Conservation (phyloP, 2,329 filamentous ascomycete genomes). For the Exophiala sp. region DNA sequence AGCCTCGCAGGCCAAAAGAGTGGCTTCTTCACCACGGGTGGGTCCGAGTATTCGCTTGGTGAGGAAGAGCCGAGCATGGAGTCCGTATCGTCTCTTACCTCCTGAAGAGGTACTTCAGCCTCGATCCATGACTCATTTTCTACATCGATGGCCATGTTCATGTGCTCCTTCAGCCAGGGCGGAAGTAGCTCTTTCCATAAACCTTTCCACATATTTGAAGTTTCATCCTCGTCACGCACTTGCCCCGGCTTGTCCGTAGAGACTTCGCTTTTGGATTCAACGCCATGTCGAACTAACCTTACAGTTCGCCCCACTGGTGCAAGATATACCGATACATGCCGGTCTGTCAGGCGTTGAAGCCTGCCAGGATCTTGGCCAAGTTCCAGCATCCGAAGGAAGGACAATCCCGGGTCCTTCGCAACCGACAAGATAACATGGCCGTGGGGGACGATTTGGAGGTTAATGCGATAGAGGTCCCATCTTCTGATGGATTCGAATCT, state of each 20-base stretch:
- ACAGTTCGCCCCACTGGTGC: constrained; percentile 18
- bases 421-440: constrained; percentile 26
- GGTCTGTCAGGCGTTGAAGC: neutral
- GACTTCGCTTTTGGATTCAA: neutral
- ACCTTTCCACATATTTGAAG: constrained; percentile 2
- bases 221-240: neutral
- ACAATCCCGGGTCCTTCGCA: constrained; percentile 9
- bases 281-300: neutral
- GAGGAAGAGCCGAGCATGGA: neutral
- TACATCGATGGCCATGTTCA: constrained; percentile 1
- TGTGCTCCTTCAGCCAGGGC: constrained; percentile 17
- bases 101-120: constrained; percentile 18
- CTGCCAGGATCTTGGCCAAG: neutral
- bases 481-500: neutral
- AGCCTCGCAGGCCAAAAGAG: constrained; percentile 43
- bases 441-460: constrained; percentile 23
- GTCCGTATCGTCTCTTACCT: constrained; percentile 2
- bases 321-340: constrained; percentile 12
- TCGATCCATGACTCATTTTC: constrained; percentile 20
- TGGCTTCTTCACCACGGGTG: constrained; percentile 35
- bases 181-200: constrained; percentile 19
- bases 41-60: constrained; percentile 29
- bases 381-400: constrained; percentile 10
- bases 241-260: neutral
- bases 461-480: constrained; percentile 20